Evolutionary conservation across 768 basidiomycete species (phyloP), one percentile per base, ranked within the genome.

Genomic region (Tricholoma hemisulphureum): DNA sequence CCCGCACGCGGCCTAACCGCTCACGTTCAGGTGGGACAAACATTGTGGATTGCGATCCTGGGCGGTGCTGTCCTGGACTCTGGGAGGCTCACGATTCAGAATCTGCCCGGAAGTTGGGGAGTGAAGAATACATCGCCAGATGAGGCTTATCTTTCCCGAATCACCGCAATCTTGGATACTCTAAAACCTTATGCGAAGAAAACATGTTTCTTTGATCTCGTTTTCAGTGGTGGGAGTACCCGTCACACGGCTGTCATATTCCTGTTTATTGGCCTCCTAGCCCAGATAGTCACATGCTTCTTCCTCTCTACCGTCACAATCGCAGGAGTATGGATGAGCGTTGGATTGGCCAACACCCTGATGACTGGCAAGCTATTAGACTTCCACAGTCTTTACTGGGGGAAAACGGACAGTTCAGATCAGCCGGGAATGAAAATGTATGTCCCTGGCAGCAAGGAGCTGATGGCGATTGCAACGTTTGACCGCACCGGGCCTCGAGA

Each of bases 391-490:
- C 11, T 48, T 3, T 48, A 48, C 46, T 48, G 46, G 46, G 46
- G 46, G 3, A 48, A 48, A 9, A 48, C 46, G 14, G 26, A 7
- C 2, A 7, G 21, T 8, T 55, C 57, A 2, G 46, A 64, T 16
- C 31, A 69, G 48, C 65, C 68, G 32, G 54, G 54, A 21, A 55
- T 55, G 54, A 55, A 55, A 23, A 55, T 55, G 54, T 55, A 31
- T 21, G 10, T 69, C 28, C 68, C 68, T n/a, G 65, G 57, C 16
- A 59, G 55, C 20, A 61, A 64, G 29, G 62, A 64, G 16, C 39
- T 64, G 31, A 69, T 70, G 66, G 58, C 46, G 56, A 58, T 70
- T 48, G 69, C 68, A 3, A 70, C 69, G 4, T 64, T 70, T 23
- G 57, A 70, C 37, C 66, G 65, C 8, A 60, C 67, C 2, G 52